Evolutionary conservation across 345 rosid species (phyloP), one percentile per base, ranked within the genome.

Genomic region (Clausena lansium): DNA sequence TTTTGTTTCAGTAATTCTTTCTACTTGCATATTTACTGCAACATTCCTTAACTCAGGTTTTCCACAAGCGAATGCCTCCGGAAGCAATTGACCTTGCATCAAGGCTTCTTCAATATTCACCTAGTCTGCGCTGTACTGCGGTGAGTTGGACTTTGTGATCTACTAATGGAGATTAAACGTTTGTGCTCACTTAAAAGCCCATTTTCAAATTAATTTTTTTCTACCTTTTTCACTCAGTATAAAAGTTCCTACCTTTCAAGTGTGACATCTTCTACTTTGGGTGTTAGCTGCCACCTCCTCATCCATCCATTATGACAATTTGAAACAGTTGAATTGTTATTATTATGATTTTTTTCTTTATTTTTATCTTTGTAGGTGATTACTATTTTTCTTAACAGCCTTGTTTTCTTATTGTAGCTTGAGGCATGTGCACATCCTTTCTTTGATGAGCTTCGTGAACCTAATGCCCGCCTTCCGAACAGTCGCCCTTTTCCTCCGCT

Each of bases 61-160:
- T 93, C 82, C 93, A 90, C 80, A 91, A 91, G 77, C 81, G 91
- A 66, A 91, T 91, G 95, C 98, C 98, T 83, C 93, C 98, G 30
- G 96, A 93, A 87, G 98, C 98, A 33, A 88, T 93, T 74, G 98
- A 93, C 80, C 96, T 93, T 9, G 90, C 91, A 25, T 93, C 98
- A 41, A 86, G 98, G 78, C 91, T 93, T 72, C 90, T 93, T 70
- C 98, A 93, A 25, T 93, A 93, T 74, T 89, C 98, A 60, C 98
- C 98, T 0, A 91, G 93, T 62, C 89, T 91, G 57, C 93, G 96
- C 50, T 90, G 90, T 75, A 86, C 94, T 39, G 94, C 94, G 25
- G 98, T 93, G 47, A 88, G 94, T 91, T 71, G 9, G 32, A 64
- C 62, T 22, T 35, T 27, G 45, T 63, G 45, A 73, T 80, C 10